Evolutionary conservation across 2,329 filamentous ascomycete genomes (phyloP).

Genomic region (Fusarium guadeloupense): DNA sequence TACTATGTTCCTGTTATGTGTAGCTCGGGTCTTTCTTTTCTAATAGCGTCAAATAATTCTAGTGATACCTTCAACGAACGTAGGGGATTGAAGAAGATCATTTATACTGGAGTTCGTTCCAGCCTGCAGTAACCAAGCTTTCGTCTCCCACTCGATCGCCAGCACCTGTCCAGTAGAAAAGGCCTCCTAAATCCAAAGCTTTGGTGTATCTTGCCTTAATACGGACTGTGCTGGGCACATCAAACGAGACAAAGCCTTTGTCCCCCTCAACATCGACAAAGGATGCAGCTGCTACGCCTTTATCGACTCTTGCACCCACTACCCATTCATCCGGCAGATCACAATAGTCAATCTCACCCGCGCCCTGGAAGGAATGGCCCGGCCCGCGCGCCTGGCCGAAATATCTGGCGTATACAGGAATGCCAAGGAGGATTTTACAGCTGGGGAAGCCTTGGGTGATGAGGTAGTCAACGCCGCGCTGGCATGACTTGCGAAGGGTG

Average conservation of each 20-base stretch:
- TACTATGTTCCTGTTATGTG: background rate
- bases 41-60: no score
- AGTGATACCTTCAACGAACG: background rate
- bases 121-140: slow-evolving; percentile 70
- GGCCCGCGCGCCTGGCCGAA: slow-evolving; percentile 64
- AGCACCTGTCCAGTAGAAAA: slow-evolving; percentile 76
- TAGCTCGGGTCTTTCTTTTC: background rate
- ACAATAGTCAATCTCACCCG: slow-evolving; percentile 68
- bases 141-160: slow-evolving; percentile 63
- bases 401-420: slow-evolving; percentile 70
- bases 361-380: slow-evolving; percentile 60
- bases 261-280: slow-evolving; percentile 55
- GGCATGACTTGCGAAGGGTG: slow-evolving; percentile 55
- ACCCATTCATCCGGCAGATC: slow-evolving; percentile 66
- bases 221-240: slow-evolving; percentile 67
- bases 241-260: slow-evolving; percentile 70
- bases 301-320: slow-evolving; percentile 55
- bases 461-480: slow-evolving; percentile 65
- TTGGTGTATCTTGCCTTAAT: slow-evolving; percentile 70
- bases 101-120: slow-evolving; percentile 54
- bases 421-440: slow-evolving; percentile 68
- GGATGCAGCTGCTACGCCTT: slow-evolving; percentile 64
- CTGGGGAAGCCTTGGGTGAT: slow-evolving; percentile 62
- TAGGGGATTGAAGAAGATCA: no score
- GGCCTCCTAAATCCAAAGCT: slow-evolving; percentile 63